phyloP scores from a whole-genome alignment of 2,329 filamentous ascomycete genomes.

The Arthrinium phaeospermum region DNA sequence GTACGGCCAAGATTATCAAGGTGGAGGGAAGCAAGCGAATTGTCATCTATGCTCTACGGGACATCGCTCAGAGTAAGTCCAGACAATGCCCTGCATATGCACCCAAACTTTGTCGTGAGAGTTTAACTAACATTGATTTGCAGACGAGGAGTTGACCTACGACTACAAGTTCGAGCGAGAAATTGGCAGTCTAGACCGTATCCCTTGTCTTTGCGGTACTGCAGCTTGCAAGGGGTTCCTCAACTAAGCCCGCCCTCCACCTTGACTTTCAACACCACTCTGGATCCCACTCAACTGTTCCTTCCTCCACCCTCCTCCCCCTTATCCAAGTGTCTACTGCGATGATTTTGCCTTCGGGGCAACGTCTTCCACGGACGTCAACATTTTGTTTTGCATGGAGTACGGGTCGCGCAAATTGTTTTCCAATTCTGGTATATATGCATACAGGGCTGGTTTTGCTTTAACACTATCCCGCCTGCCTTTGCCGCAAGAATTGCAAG shows the following conservation, averaged over 20 bases:
- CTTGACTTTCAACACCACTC: neutral
- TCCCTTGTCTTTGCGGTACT: slow-evolving; percentile 96
- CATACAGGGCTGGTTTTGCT: slow-evolving; percentile 28
- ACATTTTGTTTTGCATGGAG: slow-evolving; percentile 8
- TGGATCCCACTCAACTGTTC: neutral
- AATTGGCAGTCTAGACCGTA: slow-evolving; percentile 90
- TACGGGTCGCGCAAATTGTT: neutral
- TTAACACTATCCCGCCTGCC: slow-evolving; percentile 2
- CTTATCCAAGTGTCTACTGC: neutral
- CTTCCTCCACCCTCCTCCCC: neutral
- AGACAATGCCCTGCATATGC: neutral
- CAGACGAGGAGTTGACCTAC: slow-evolving; percentile 98
- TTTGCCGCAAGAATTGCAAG: neutral
- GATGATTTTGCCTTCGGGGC: neutral
- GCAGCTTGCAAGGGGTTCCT: slow-evolving; percentile 98
- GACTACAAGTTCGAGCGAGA: slow-evolving; percentile 99
- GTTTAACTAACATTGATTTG: slow-evolving; percentile 35
- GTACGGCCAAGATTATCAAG: slow-evolving; percentile 98
- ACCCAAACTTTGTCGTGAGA: slow-evolving; percentile 28
- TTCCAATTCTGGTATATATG: slow-evolving; percentile 31
- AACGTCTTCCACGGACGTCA: neutral
- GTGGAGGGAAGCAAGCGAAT: slow-evolving; percentile 98
- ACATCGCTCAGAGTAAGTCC: slow-evolving; percentile 89
- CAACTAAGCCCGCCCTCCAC: slow-evolving; percentile 65
- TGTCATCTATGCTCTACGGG: slow-evolving; percentile 96